Percentiles rank a stretch among this genome's conserved stretches.
Evolutionary conservation across 306 rosid species (phyloP).

Genomic region (Quercus cerris): DNA sequence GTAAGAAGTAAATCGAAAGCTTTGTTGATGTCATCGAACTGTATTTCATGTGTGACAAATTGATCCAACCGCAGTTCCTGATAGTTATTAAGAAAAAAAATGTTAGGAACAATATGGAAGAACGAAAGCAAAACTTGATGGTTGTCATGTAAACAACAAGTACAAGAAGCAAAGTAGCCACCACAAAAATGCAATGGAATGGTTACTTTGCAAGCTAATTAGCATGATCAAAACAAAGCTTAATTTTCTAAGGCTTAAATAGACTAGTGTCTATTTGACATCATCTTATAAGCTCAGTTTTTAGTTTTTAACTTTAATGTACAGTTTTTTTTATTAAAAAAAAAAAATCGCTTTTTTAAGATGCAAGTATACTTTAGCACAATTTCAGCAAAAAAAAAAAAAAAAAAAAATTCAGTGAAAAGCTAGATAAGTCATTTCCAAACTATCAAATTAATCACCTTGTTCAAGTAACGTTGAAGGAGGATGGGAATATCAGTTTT

Average conservation of each 20-base stretch:
- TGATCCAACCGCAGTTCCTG: constrained; percentile 78
- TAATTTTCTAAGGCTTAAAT: not conserved
- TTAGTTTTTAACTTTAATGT: no score
- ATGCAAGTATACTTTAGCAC: no score
- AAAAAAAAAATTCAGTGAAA: not conserved
- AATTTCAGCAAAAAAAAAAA: not conserved
- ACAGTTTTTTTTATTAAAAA: not conserved
- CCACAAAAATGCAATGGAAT: not conserved
- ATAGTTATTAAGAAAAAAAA: not conserved
- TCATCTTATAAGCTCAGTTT: no score
- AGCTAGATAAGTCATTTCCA: no score
- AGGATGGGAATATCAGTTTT: constrained; percentile 70
- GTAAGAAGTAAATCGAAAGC: constrained; percentile 67
- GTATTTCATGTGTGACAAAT: constrained; percentile 65
- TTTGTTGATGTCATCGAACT: constrained; percentile 67
- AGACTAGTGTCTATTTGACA: no score
- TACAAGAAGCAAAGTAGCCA: not conserved
- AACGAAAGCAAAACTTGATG: no score
- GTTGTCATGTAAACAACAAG: not conserved
- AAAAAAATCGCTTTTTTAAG: no score
- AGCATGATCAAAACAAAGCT: no score
- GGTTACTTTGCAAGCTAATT: no score
- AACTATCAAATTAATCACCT: constrained; percentile 37
- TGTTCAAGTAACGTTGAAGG: constrained; percentile 63
- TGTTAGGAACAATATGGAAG: not conserved